phyloP scores from a whole-genome alignment of 1,284 basidiomycete genomes.

The Ganoderma multipileum region DNA sequence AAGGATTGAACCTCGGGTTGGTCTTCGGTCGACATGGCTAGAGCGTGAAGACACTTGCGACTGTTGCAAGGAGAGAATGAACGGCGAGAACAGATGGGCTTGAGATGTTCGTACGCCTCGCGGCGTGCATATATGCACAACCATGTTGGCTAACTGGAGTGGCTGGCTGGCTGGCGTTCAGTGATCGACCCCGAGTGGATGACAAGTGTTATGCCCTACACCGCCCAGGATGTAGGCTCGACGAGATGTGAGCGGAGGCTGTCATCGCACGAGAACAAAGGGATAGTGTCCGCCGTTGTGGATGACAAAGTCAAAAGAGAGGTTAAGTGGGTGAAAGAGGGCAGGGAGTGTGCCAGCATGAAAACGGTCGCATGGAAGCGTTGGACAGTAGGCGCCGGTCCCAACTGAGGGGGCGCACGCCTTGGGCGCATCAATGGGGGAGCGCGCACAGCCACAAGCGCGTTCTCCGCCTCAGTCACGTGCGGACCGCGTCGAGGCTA shows the following conservation, averaged over 20 bases:
- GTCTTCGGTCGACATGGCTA: conserved; percentile 11
- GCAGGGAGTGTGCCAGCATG: no score
- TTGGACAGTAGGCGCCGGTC: neutral
- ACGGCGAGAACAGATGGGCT: neutral
- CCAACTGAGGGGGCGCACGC: neutral
- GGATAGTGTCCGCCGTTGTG: neutral
- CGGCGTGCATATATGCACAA: neutral
- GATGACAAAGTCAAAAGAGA: neutral
- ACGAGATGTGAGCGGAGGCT: neutral
- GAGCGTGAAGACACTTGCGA: neutral
- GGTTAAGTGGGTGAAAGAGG: neutral
- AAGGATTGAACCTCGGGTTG: neutral
- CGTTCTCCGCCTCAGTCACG: conserved; percentile 33
- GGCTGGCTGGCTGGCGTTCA: neutral
- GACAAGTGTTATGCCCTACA: neutral
- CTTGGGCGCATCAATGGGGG: neutral
- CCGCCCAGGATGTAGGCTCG: neutral
- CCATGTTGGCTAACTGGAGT: neutral
- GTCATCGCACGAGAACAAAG: neutral
- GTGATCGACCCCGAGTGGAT: neutral
- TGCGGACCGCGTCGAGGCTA: conserved; percentile 33
- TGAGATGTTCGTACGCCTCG: neutral
- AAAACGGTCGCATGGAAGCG: no score
- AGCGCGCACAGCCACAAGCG: conserved; percentile 35
- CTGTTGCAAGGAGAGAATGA: neutral